phyloP scores from a whole-genome alignment of 441 rosid genomes.

The Flueggea neowawraea region DNA sequence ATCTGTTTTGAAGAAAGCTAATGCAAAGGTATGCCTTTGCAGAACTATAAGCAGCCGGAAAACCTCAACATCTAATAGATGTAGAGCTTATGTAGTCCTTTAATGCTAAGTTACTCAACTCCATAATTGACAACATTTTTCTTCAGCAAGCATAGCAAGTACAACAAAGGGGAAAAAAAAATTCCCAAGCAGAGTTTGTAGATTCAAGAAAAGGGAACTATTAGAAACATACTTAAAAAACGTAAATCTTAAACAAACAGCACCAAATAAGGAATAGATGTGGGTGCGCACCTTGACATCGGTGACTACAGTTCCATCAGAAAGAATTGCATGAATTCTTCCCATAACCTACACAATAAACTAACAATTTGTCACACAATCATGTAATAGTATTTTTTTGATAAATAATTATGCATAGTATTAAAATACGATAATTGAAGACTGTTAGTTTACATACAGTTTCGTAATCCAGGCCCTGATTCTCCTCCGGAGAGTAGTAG shows the following conservation, averaged over 20 bases:
- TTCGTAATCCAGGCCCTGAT: slow-evolving; percentile 79
- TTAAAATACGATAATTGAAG: not conserved
- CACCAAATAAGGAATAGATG: slow-evolving; percentile 9
- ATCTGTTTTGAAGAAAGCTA: not conserved
- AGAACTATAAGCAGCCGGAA: no score
- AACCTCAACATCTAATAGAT: no score
- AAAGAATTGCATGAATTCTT: slow-evolving; percentile 79
- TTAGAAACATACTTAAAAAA: no score
- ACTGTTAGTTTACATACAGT: slow-evolving; percentile 36
- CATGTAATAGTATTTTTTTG: no score
- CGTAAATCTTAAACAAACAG: no score
- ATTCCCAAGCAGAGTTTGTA: no score
- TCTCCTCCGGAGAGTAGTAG: slow-evolving; percentile 59
- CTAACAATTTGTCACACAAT: not conserved
- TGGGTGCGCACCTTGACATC: slow-evolving; percentile 63
- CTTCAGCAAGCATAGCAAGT: no score
- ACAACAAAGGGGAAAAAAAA: no score
- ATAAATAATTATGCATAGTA: not conserved
- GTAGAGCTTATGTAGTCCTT: no score
- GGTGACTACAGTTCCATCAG: slow-evolving; percentile 77
- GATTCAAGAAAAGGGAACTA: no score
- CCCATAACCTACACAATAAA: slow-evolving; percentile 74
- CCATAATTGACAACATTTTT: no score
- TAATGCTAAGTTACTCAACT: no score
- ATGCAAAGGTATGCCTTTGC: not conserved